Base-by-base conservation (phyloP, 2,329 filamentous ascomycete species). In the Lasiodiplodia hormozganensis region DNA sequence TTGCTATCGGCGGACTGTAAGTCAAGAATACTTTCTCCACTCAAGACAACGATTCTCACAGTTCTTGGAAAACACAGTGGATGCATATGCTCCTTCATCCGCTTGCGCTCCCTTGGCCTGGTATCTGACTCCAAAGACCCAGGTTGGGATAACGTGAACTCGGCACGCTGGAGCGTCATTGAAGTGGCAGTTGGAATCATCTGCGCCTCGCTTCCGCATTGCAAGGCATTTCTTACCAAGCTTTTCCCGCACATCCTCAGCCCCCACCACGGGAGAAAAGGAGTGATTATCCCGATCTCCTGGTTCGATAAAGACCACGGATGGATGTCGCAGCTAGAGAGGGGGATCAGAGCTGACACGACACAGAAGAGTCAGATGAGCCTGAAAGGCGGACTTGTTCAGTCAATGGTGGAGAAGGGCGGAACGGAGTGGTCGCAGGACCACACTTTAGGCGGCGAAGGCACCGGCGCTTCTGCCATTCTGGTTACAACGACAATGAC, bases 1-100 rank as follows among this genome's bases (percentile, higher is more conserved):
- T 78, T 68, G 76, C 74, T 10, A 69, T 78, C 28, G 77, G 77
- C 47, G 72, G 72, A 25, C 69, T 78, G 70, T 75, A 71, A 72
- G 73, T 70, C 6, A 4, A 18, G 2, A 11, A 7, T 4, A 6
- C 10, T 25, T 12, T 25, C 34, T 8, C 21, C 25, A 8, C 4
- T 10, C 4, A 23, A 23, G 23, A 23, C 23, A n/a, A 23, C 23
- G 23, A 23, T 23, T 28, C 10, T 23, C 23, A 23, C 23, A 23
- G 23, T 23, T 23, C 23, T 23, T 23, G 23, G 23, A 23, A 16
- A 11, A 8, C 3, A 14, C 52, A 79, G 78, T 54, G 77, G 75
- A 31, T 75, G 72, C 16, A 67, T 78, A 7, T 69, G 77, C 38
- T 77, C 76, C 0, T 73, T 78, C 31, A 69, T 79, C 11, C 76